Base-by-base conservation (phyloP, 2,329 filamentous ascomycete species). In the Huntiella omanensis region DNA sequence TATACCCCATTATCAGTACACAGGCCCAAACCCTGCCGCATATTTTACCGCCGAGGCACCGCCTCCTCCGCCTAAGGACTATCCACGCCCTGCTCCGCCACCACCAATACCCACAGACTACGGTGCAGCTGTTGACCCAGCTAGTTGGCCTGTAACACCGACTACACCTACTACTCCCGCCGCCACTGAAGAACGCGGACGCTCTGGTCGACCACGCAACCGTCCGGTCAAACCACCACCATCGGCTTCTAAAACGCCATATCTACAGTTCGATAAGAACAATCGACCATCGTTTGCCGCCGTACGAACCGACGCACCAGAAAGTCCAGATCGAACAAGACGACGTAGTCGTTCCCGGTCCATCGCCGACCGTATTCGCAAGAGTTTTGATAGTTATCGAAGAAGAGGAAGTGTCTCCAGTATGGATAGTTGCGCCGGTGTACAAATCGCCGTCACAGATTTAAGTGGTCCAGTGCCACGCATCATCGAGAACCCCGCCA, bases 211-310 rank as follows among this genome's bases (percentile, higher is more conserved):
- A 13, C 17, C 32, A 15, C 12, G 40, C 6, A 16, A 32, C 12
- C 28, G 42, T 6, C 38, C 48, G n/a, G 33, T 33, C 15, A 50
- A 50, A 43, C 45, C 46, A 4, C 49, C 49, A 16, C 49, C 49
- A 33, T 50, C 49, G 19, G 49, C 49, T 10, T 47, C 45, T 17
- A 47, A 48, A 17, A 50, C 49, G 2, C 49, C 49, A 10, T 50
- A 48, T 40, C 39, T 50, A 10, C 35, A 47, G 16, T 32, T 36
- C n/a, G 48, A 50, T 33, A 46, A 43, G 22, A 17, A 42, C 2
- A 32, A 34, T 11, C 15, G 12, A 22, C 40, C 17, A 32, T n/a
- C 16, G 4, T 22, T 13, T 22, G 32, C 22, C n/a, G 3, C 40
- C 5, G 36, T 33, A 32, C 37, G 40, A 22, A 43, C 41, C 28